phyloP scores from a whole-genome alignment of 2,329 filamentous ascomycete genomes.

The Colletotrichum sp. region DNA sequence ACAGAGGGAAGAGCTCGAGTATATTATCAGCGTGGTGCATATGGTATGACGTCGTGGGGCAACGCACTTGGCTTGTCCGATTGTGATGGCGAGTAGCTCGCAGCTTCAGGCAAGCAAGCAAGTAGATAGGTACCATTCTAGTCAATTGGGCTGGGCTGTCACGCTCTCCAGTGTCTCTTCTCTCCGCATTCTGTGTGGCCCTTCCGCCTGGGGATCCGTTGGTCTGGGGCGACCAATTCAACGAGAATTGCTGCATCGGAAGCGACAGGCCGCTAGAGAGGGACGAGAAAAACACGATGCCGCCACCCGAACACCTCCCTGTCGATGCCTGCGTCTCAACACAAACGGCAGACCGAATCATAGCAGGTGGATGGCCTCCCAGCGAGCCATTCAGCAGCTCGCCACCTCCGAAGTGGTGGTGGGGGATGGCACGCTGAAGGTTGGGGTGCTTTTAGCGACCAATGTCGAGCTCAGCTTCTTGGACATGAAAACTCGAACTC shows the following conservation, averaged over 20 bases:
- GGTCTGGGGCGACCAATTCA: slow-evolving; percentile 16
- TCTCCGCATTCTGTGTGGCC: background rate
- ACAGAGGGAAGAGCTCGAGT: slow-evolving; percentile 8
- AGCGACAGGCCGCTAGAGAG: background rate
- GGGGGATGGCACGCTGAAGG: slow-evolving; percentile 10
- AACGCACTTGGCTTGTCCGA: background rate
- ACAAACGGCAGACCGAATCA: slow-evolving; percentile 3
- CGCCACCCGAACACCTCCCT: background rate
- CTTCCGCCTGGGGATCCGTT: background rate
- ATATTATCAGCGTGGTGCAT: background rate
- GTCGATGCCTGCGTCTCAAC: slow-evolving; percentile 9
- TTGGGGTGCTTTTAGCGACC: slow-evolving; percentile 1
- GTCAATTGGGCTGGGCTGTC: background rate
- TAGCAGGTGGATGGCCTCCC: background rate
- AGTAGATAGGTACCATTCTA: background rate
- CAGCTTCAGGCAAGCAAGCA: background rate
- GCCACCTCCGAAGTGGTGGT: slow-evolving; percentile 10
- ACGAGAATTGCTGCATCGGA: slow-evolving; percentile 20
- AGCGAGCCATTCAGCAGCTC: background rate
- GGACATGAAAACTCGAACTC: background rate
- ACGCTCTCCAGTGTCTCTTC: background rate
- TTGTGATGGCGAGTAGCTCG: background rate
- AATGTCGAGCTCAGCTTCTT: background rate
- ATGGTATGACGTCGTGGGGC: slow-evolving; percentile 20
- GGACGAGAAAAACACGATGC: slow-evolving; percentile 3